Evolutionary conservation across 805 yeast genomes (phyloP), one percentile per base, ranked within the genome.

Genomic region (Monosporozyma siamensis): DNA sequence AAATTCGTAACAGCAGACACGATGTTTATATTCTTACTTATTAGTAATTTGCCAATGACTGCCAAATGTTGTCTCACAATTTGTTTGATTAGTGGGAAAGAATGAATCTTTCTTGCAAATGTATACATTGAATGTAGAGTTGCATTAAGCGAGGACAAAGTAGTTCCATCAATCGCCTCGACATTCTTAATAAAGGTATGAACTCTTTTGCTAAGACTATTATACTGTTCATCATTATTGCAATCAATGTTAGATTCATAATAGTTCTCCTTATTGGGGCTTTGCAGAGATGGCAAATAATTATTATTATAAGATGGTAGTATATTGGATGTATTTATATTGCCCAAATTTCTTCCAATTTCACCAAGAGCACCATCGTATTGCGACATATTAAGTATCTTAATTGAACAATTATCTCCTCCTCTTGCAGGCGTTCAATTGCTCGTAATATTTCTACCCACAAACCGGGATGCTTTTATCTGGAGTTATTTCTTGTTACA

Each of bases 51-150:
- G 17, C 58, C 59, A 22, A 61, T 51, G 11, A 53, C 36, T 37
- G 45, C 40, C 40, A 61, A 35, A 43, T 59, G 59, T 15, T 47
- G 51, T 39, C 52, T 58, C 4, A 48, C 42, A 14, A 52, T 31
- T 7, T 38, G 35, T 32, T 44, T 47, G 24, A 54, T 31, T 12
- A 43, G 41, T 11, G 5, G 7, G 3, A 41, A 9, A 2, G 46
- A 31, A 41, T 47, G 50, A 3, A 24, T 41, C 9, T 27, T 15
- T 25, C 37, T 39, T 5, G 31, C 11, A 11, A 36, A 18, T 14
- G 14, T 18, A 34, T 43, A 46, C 4, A 25, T 12, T 25, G 17
- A 8, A n/a, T 11, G 12, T 9, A 38, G 14, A 7, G 25, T 29
- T 10, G 18, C 34, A 32, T 18, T 8, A 11, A 32, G 20, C 10